Base-by-base conservation (phyloP, 345 rosid genomes). In the Linum trigynum region DNA sequence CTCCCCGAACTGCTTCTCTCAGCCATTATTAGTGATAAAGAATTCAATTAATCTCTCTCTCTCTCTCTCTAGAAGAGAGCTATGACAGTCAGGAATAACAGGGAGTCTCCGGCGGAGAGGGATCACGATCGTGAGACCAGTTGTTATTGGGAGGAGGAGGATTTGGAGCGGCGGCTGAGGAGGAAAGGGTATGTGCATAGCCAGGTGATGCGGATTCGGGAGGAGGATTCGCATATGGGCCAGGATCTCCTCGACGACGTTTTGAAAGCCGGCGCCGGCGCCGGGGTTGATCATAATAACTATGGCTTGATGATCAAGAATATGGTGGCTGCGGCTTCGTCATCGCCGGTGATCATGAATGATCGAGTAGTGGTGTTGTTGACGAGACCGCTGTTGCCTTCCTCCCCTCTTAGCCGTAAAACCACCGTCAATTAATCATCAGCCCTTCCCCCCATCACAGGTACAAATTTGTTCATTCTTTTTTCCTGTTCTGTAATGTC, bases 201-300 rank as follows among this genome's bases (percentile, higher is more conserved):
- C 45, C 45, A 61, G 64, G 50, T 38, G 64, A 23, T 61, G 45
- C 15, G 17, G 50, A 61, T 38, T 15, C 9, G 50, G 43, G 15
- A 61, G 64, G 64, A 61, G 64, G 64, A 61, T 57, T 57, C 61
- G 3, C 35, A 57, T 12, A 3, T 57, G 4, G 23, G 32, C 43
- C 23, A 61, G 64, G 45, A 61, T 10, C n/a, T n/a, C 3, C 12
- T 14, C 0, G 36, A 10, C 11, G 45, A 57, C 11, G 15, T n/a
- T 16, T 16, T 57, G 60, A 35, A 51, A 9, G 12, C 12, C 56
- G n/a, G 38, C 35, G 35, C 8, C 38, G 35, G 60, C 35, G 35
- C 8, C 38, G 35, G 60, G 38, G 7, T 6, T 8, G 60, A n/a
- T n/a, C n/a, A 57, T 57, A 35, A 23, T 58, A 8, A 23, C 39